Percentiles rank a stretch among this genome's conserved stretches.
These are phyloP conservation scores for Hypoxylon fuscum DNA, from an alignment of 495 filamentous ascomycete genomes.

Conservation along the genomic window DNA sequence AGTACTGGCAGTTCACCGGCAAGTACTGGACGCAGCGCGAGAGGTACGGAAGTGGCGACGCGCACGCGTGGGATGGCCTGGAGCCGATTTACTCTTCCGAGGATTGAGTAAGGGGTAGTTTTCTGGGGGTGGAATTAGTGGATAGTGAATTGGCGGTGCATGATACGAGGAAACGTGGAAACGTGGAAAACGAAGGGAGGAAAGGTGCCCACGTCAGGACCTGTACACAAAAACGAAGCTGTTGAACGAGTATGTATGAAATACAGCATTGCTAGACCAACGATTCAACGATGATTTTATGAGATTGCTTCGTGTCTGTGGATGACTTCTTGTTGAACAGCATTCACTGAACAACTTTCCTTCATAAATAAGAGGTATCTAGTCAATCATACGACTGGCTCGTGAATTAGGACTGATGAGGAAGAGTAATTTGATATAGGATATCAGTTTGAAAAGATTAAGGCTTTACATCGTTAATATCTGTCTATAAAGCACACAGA, in stretches of 20 bases:
- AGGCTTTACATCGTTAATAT: too few relatives aligned
- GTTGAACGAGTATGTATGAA: slow-evolving; percentile 30
- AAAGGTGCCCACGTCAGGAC: not conserved
- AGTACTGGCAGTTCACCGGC: slow-evolving; percentile 87
- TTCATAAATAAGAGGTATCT: too few relatives aligned
- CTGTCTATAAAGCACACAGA: too few relatives aligned
- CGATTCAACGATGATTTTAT: not conserved
- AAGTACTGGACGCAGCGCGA: slow-evolving; percentile 84
- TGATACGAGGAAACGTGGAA: not conserved
- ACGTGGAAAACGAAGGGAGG: slow-evolving; percentile 11
- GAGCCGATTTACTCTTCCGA: slow-evolving; percentile 56
- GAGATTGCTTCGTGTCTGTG: not conserved
- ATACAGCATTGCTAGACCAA: slow-evolving; percentile 19
- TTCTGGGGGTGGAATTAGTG: not conserved
- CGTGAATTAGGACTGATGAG: too few relatives aligned
- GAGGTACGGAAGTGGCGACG: slow-evolving; percentile 59
- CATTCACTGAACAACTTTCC: not conserved
- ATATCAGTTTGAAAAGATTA: too few relatives aligned
- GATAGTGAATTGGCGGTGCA: slow-evolving; percentile 1
- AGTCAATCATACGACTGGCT: too few relatives aligned
- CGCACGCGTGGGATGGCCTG: slow-evolving; percentile 56
- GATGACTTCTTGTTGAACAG: not conserved
- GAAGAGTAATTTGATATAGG: too few relatives aligned
- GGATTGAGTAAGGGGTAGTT: slow-evolving; percentile 20
- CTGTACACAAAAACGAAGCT: slow-evolving; percentile 24